A percentile compares a stretch with the other conserved stretches of the same genome.
Evolutionary conservation across 805 yeast species (phyloP).

Genomic region (Nakazawaea ernobii): DNA sequence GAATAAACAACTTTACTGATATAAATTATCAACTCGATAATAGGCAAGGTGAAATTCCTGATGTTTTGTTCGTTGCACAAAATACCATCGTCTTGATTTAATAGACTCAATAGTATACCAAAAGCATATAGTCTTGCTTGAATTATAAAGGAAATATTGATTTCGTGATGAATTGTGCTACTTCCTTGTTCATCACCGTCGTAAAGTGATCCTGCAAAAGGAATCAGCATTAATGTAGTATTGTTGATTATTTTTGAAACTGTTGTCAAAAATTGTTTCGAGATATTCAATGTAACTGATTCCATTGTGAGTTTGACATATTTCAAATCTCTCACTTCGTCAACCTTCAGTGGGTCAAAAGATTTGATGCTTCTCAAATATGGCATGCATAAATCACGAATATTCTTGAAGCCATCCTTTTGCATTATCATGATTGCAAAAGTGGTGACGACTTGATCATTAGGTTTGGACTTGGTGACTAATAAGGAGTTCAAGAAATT

Average conservation of each 20-base stretch:
- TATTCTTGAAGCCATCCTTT: constrained; percentile 11
- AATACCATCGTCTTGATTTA: constrained; percentile 22
- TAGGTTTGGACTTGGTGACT: constrained; percentile 13
- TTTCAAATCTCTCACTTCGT: constrained; percentile 29
- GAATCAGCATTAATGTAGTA: constrained; percentile 26
- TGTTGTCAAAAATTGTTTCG: constrained; percentile 36
- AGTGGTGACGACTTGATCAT: constrained; percentile 6
- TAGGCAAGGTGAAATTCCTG: constrained; percentile 26
- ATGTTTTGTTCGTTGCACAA: constrained; percentile 13
- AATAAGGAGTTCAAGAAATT: constrained; percentile 33
- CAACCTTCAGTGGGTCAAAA: constrained; percentile 20
- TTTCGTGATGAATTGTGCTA: constrained; percentile 20
- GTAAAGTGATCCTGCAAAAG: constrained; percentile 31
- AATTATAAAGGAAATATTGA: constrained; percentile 24
- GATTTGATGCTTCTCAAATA: constrained; percentile 20
- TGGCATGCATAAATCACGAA: constrained; percentile 12
- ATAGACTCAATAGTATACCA: constrained; percentile 30
- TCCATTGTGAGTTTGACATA: constrained; percentile 30
- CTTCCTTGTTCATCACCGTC: constrained; percentile 26
- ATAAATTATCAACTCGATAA: constrained; percentile 40
- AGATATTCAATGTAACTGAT: constrained; percentile 30
- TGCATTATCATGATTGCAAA: constrained; percentile 13
- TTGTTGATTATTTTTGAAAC: constrained; percentile 39
- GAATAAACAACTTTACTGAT: constrained; percentile 38
- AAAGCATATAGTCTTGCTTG: constrained; percentile 36